Base-by-base conservation (phyloP, 1,284 basidiomycete species). In the Ustilago shanxiensis region DNA sequence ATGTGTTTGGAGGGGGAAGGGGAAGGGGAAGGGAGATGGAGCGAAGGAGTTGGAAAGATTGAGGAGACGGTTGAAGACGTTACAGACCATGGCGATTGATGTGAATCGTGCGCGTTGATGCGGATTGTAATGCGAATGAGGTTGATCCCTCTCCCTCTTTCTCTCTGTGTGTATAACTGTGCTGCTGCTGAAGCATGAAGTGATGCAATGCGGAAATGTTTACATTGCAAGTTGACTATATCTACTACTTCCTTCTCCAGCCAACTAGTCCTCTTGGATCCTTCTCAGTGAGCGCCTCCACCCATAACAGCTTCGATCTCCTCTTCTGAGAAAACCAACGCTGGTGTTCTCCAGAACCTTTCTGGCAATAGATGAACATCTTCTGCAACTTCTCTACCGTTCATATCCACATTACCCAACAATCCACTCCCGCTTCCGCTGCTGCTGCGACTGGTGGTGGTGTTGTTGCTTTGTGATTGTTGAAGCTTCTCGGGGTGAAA, bases 271-370 rank as follows among this genome's bases (percentile, higher is more conserved):
- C 11, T 5, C 41, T 7, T 20, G n/a, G n/a, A 11, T 44, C 13
- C 14, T 18, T 8, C 49, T 22, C 53, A 72, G 53, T 64, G 52
- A 13, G 74, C 74, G 8, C 74, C 74, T 44, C 74, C 74, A 26
- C 37, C 56, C 76, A 79, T 84, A 47, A 86, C 66, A 4, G 80
- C 82, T 37, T 85, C 84, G 67, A 86, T 81, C 62, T 86, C 84
- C 6, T 61, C 78, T 29, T 81, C 79, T 14, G 63, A 67, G 37
- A 73, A 72, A 1, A 52, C 51, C 20, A 86, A 50, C 14, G 80
- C 68, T 2, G 75, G 68, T 9, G 84, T 86, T 44, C 70, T 66
- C 84, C 84, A 86, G 64, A 84, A 86, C 37, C 83, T 59, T 24
- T 73, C 63, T 1, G 84, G 83, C 26, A 86, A 53, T 28, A 77